Evolutionary conservation across 768 basidiomycete species (phyloP), one percentile per base, ranked within the genome.

Genomic region (Krasilnikovozyma curviuscula): DNA sequence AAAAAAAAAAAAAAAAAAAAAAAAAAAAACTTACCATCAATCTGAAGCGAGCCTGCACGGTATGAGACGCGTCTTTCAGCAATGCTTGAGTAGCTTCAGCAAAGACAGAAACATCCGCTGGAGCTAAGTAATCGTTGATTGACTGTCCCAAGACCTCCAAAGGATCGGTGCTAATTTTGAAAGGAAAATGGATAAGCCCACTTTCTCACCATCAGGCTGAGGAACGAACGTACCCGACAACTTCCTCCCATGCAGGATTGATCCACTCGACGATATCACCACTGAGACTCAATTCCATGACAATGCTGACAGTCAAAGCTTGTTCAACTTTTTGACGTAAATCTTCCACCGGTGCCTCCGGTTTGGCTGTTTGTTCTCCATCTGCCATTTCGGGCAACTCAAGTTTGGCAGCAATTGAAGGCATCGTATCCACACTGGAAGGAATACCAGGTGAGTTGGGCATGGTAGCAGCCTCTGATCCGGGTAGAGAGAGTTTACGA

Each of bases 211-310:
- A 40, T 29, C 19, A 21, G 5, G 49, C 18, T 5, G 3, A 9
- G 33, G 37, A 27, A 25, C 5, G 18, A 9, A 61, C 64, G 48
- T 48, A 66, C 65, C 65, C 65, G 16, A 91, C 77, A 21, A 97
- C 84, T 46, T 81, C 77, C 57, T 77, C 70, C 84, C 93, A 97
- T 0, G 89, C 86, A 59, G 89, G 83, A 65, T 93, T 97, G 39
- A 91, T 73, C 82, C 88, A 98, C 57, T 86, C 75, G 57, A 97
- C 78, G 56, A 86, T 80, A 39, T 95, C 88, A 8, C 86, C 88
- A 61, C 95, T 86, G 55, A 95, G 69, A 62, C 78, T 79, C 27
- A 98, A 73, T 62, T 98, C 93, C 69, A 97, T 72, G 25, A 98
- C 84, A 46, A 97, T 83, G 57, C 93, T 97, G 63, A 85, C 83